These are phyloP conservation scores for Cryphonectria nitschkei DNA, from an alignment of 2,329 filamentous ascomycete genomes.

Conservation along the genomic window DNA sequence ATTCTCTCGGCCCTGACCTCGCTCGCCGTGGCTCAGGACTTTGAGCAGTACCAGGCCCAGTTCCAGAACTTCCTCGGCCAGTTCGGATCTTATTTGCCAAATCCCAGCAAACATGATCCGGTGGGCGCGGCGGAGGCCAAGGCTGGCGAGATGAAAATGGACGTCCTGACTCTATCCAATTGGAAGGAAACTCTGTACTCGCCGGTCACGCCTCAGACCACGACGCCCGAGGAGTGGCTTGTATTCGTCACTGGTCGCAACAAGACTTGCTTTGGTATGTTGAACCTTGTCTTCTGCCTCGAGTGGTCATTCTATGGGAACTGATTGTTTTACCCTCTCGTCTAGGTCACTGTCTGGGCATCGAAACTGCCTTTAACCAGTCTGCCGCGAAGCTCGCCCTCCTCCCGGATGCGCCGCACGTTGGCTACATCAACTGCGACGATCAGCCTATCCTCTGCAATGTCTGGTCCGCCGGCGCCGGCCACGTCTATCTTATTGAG, in stretches of 20 bases:
- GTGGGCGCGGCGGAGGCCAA: constrained; percentile 53
- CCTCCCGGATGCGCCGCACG: constrained; percentile 64
- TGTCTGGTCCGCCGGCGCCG: constrained; percentile 68
- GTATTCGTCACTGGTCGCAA: constrained; percentile 75
- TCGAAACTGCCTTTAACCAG: constrained; percentile 70
- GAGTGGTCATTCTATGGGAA: neutral
- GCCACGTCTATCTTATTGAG: constrained; percentile 68
- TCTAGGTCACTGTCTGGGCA: constrained; percentile 64
- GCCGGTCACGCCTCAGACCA: constrained; percentile 61
- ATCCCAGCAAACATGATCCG: constrained; percentile 36
- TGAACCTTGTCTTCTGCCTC: constrained; percentile 6
- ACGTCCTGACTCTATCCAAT: constrained; percentile 67
- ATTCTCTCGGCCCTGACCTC: constrained; percentile 59
- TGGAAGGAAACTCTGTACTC: constrained; percentile 71
- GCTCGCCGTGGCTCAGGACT: constrained; percentile 55
- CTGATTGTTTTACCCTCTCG: constrained; percentile 31
- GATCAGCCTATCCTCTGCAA: constrained; percentile 75
- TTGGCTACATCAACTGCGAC: constrained; percentile 75
- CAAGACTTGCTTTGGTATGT: constrained; percentile 72
- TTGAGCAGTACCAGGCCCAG: constrained; percentile 64
- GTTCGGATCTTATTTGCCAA: constrained; percentile 56
- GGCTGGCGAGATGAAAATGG: constrained; percentile 54
- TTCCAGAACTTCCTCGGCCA: constrained; percentile 68
- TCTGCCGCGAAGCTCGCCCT: constrained; percentile 66
- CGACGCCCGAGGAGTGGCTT: constrained; percentile 75